phyloP scores from a whole-genome alignment of 1,284 basidiomycete genomes.

The Sporisorium graminicola region DNA sequence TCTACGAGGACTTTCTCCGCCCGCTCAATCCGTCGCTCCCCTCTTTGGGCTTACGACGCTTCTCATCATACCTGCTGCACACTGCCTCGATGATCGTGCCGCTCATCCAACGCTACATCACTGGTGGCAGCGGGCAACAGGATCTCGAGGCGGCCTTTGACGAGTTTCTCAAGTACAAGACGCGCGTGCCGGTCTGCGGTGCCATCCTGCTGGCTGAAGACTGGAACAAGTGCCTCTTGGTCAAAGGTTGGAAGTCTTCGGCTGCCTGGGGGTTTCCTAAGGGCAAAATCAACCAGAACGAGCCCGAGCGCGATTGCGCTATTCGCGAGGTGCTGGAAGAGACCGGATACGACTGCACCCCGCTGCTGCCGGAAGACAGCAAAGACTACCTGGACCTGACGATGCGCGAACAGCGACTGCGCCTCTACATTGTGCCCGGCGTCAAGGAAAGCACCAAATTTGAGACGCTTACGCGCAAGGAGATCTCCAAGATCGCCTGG shows the following conservation, averaged over 20 bases:
- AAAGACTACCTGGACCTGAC: slow-evolving; percentile 83
- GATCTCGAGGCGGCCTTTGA: slow-evolving; percentile 66
- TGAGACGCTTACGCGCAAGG: slow-evolving; percentile 93
- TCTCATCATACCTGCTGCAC: slow-evolving; percentile 86
- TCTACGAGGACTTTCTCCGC: slow-evolving; percentile 98
- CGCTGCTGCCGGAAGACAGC: slow-evolving; percentile 57
- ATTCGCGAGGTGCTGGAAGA: slow-evolving; percentile 73
- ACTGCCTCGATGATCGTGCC: slow-evolving; percentile 64
- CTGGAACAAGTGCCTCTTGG: slow-evolving; percentile 78
- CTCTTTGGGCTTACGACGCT: slow-evolving; percentile 82
- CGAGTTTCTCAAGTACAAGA: slow-evolving; percentile 81
- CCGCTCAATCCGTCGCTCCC: slow-evolving; percentile 85
- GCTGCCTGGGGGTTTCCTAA: slow-evolving; percentile 99
- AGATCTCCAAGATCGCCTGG: slow-evolving; percentile 99
- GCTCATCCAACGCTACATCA: slow-evolving; percentile 66
- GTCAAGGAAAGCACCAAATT: slow-evolving; percentile 92
- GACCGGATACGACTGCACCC: slow-evolving; percentile 66
- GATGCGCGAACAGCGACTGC: slow-evolving; percentile 88
- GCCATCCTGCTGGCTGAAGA: slow-evolving; percentile 91
- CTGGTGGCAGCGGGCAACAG: slow-evolving; percentile 54
- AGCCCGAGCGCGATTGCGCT: slow-evolving; percentile 71
- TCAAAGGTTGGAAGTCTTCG: slow-evolving; percentile 96
- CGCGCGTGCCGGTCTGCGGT: slow-evolving; percentile 97
- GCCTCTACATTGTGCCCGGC: slow-evolving; percentile 89
- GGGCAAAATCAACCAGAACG: slow-evolving; percentile 97